Evolutionary conservation across 257 asterid genomes (phyloP), one percentile per base, ranked within the genome.

Genomic region (Echites panduratus): DNA sequence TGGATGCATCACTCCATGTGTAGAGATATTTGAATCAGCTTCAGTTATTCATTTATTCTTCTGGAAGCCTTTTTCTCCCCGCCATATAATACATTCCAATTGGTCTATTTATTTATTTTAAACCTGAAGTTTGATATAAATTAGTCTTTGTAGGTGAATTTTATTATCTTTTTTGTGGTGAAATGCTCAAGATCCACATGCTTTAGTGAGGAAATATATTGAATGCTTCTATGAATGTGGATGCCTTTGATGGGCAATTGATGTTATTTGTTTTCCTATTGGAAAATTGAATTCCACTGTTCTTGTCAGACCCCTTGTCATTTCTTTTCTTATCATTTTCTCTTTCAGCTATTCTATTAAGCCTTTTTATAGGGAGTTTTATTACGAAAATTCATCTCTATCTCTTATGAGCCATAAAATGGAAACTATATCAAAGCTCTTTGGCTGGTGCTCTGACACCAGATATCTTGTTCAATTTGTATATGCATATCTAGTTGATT

Each of bases 1-100:
- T 50, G 32, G 20, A 48, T 75, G 56, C 58, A 7, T 22, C 59
- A 56, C 65, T 70, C 50, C 41, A 70, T 54, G n/a, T 43, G 20
- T 27, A 12, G 40, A 58, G 12, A 58, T 26, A 58, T 10, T 40
- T 38, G 20, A 10, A 0, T 56, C 29, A 10, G 44, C 40, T 40
- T 14, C 68, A 32, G 22, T 10, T 17, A 35, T 72, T n/a, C 22
- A 6, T 29, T 53, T 22, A n/a, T 27, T 40, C 47, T 32, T 52
- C 65, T 53, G 20, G 24, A 27, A 40, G 40, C 44, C 27, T 22
- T 41, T 43, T 40, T 24, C n/a, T 3, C 1, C 44, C 43, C 41
- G 43, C 43, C 20, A 26, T 20, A 54, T 27, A 29, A 29, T 29
- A 35, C 44, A 14, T 32, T 27, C 12, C 43, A 53, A 61, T 29